Conservation (phyloP, 179 eudicot genomes). For the Silene noctiflora region DNA sequence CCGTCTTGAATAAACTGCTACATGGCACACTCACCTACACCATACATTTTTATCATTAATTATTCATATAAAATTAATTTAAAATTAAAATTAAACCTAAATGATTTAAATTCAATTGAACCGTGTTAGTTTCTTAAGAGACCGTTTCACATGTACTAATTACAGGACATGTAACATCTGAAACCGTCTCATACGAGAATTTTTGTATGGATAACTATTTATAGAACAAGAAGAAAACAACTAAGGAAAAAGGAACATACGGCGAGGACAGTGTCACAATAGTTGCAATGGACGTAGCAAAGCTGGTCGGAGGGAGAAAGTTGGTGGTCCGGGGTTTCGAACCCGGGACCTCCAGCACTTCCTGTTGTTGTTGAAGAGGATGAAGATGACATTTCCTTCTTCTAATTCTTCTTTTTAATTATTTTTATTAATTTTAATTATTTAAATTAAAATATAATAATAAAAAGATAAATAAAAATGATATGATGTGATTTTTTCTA, state of each 20-base stretch:
- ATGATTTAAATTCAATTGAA: no score
- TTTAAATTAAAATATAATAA: background rate
- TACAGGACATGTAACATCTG: background rate
- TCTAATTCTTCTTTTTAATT: no score
- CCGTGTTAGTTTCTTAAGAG: no score
- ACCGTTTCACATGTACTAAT: no score
- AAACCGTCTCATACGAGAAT: background rate
- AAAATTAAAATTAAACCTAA: no score
- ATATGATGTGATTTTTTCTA: constrained; percentile 11
- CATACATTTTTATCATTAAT: background rate
- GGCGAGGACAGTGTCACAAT: constrained; percentile 89
- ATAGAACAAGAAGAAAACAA: background rate
- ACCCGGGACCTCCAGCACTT: constrained; percentile 18
- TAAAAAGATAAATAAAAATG: background rate
- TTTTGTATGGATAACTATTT: no score
- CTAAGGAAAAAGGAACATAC: constrained; percentile 26
- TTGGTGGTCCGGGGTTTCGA: constrained; percentile 30
- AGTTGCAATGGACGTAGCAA: constrained; percentile 84
- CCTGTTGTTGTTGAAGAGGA: constrained; percentile 31
- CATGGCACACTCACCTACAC: constrained; percentile 91
- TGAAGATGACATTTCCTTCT: constrained; percentile 29
- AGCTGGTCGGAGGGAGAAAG: constrained; percentile 69
- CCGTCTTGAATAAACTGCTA: constrained; percentile 84
- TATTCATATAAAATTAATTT: no score
- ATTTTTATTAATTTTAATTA: background rate